Conservation (phyloP, 2,329 filamentous ascomycete species). For the Fusarium anthophilum region DNA sequence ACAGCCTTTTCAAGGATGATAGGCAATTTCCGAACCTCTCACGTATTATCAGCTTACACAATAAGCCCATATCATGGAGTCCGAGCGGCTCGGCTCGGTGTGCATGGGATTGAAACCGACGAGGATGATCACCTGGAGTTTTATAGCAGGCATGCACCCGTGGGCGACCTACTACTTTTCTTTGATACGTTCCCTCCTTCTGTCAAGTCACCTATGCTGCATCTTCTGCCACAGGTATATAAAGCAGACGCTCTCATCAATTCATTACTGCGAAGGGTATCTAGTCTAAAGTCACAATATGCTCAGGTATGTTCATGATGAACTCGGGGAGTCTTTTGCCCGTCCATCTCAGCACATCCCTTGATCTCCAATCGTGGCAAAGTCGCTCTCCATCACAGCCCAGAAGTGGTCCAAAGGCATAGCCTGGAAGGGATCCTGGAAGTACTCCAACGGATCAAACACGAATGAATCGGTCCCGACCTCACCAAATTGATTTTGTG, state of each 20-base stretch:
- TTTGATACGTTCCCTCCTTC: too few relatives aligned
- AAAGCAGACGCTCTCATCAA: neutral
- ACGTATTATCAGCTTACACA: neutral
- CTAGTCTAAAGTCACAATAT: neutral
- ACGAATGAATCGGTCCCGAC: slow-evolving; percentile 1
- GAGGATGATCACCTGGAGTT: neutral
- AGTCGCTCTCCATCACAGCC: slow-evolving; percentile 38
- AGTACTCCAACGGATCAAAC: slow-evolving; percentile 26
- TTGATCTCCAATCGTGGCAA: slow-evolving; percentile 21
- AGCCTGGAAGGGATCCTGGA: slow-evolving; percentile 38
- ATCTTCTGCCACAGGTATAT: neutral
- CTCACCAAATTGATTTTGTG: slow-evolving; percentile 4
- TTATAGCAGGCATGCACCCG: neutral
- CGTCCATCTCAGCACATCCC: neutral
- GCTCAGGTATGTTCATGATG: neutral
- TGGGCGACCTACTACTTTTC: too few relatives aligned
- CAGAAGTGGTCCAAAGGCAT: slow-evolving; percentile 38
- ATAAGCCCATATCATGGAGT: neutral
- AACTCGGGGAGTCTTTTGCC: neutral
- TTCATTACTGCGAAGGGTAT: neutral
- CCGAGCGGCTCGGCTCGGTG: slow-evolving; percentile 17
- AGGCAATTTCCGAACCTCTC: neutral
- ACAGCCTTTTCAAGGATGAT: neutral
- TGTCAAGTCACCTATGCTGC: neutral
- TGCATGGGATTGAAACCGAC: neutral